A percentile compares a stretch with the other conserved stretches of the same genome.
Evolutionary conservation across 768 basidiomycete species (phyloP).

Genomic region (Hysterangium stoloniferum): DNA sequence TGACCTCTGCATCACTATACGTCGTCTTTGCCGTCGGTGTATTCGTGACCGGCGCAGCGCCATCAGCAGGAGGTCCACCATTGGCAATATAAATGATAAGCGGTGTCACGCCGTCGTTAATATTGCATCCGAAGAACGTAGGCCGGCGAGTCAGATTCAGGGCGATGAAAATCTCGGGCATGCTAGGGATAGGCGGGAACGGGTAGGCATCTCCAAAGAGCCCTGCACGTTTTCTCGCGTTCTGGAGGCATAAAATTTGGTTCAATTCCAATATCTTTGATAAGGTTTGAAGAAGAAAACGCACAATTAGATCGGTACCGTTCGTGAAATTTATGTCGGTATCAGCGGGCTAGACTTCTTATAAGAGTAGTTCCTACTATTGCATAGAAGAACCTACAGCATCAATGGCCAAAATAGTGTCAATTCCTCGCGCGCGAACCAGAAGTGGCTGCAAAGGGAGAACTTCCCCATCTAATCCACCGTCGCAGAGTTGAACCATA

Average conservation of each 20-base stretch:
- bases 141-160: conserved; percentile 31
- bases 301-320: conserved; percentile 7
- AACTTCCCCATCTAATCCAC: conserved; percentile 36
- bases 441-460: conserved; percentile 45
- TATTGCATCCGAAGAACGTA: conserved; percentile 41
- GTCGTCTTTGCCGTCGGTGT: not conserved
- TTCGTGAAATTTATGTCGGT: conserved; percentile 6
- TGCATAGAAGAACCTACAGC: not conserved
- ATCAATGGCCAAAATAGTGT: conserved; percentile 46
- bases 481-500: conserved; percentile 31
- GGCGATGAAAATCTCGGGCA: conserved; percentile 23
- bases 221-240: conserved; percentile 29
- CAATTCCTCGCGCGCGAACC: conserved; percentile 36
- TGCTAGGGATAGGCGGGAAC: conserved; percentile 25
- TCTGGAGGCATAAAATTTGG: not conserved
- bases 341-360: conserved; percentile 1
- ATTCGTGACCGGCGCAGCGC: conserved; percentile 35
- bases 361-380: not conserved
- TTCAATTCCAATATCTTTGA: not conserved
- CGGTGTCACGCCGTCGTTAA: conserved; percentile 25
- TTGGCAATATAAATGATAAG: conserved; percentile 54
- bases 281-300: not conserved
- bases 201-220: conserved; percentile 27
- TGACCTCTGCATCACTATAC: not conserved
- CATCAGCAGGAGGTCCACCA: conserved; percentile 34